These are phyloP conservation scores for Penicillium paneum DNA, from an alignment of 2,329 filamentous ascomycete species.

Conservation along the genomic window DNA sequence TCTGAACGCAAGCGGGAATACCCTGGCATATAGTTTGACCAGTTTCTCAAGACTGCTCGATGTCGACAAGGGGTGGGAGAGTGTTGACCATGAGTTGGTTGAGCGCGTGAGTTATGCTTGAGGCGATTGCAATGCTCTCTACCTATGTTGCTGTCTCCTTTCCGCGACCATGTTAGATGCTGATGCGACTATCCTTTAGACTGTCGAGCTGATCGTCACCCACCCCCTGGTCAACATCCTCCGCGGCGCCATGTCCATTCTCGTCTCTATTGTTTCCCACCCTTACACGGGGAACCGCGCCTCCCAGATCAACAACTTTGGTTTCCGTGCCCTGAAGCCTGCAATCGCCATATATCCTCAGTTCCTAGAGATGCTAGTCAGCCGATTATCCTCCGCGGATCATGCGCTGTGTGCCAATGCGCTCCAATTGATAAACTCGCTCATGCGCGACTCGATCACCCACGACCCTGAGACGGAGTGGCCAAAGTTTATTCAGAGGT, in stretches of 20 bases:
- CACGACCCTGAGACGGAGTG: constrained; percentile 77
- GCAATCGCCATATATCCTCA: constrained; percentile 87
- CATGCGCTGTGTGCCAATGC: constrained; percentile 95
- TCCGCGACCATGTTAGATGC: background rate
- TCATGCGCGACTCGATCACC: constrained; percentile 87
- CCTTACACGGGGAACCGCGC: constrained; percentile 59
- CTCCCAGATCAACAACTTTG: constrained; percentile 64
- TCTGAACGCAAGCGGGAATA: constrained; percentile 84
- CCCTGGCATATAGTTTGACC: constrained; percentile 89
- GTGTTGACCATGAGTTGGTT: constrained; percentile 52
- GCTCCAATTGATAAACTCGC: constrained; percentile 88
- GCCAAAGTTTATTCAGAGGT: constrained; percentile 88
- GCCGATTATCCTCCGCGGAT: constrained; percentile 86
- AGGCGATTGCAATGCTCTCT: background rate
- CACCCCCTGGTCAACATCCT: constrained; percentile 97
- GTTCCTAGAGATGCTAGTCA: constrained; percentile 91
- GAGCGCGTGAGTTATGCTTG: constrained; percentile 52
- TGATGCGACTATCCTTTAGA: constrained; percentile 40
- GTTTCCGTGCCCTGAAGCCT: constrained; percentile 87
- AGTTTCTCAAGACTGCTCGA: constrained; percentile 84
- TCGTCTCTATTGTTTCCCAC: constrained; percentile 88
- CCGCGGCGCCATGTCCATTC: constrained; percentile 91
- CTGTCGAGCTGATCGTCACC: constrained; percentile 89
- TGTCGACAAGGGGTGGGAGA: constrained; percentile 96
- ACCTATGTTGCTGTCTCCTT: background rate